These are phyloP conservation scores for Haberlea rhodopensis DNA, from an alignment of 257 asterid species.

Conservation along the genomic window DNA sequence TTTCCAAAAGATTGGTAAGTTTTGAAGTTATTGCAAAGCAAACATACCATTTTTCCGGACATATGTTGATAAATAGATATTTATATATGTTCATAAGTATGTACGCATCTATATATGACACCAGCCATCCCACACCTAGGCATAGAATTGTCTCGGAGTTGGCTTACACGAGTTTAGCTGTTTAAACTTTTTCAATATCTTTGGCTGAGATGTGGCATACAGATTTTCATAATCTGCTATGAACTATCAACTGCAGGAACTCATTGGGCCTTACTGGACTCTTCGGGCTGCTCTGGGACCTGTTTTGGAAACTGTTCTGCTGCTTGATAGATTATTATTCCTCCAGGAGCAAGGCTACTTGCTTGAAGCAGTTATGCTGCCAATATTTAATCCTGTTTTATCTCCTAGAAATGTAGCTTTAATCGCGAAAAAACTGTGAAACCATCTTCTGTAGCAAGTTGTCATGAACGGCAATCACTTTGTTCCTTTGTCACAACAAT, in stretches of 20 bases:
- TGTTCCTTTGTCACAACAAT: neutral
- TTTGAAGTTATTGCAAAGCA: neutral
- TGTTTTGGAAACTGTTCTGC: constrained; percentile 70
- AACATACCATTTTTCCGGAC: neutral
- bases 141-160: neutral
- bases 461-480: neutral
- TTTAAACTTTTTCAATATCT: neutral
- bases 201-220: neutral
- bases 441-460: neutral
- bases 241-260: constrained; percentile 48
- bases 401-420: constrained; percentile 88
- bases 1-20: neutral
- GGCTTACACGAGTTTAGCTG: neutral
- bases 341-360: constrained; percentile 70
- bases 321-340: constrained; percentile 79
- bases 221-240: neutral
- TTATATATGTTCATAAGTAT: neutral
- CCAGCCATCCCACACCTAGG: neutral
- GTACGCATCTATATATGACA: neutral
- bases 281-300: constrained; percentile 90
- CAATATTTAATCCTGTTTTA: constrained; percentile 71
- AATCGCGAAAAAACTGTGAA: constrained; percentile 59
- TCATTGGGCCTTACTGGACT: constrained; percentile 93
- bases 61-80: neutral
- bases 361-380: constrained; percentile 48